These are phyloP conservation scores for Fusarium albidum DNA, from an alignment of 2,329 filamentous ascomycete species.

Conservation along the genomic window DNA sequence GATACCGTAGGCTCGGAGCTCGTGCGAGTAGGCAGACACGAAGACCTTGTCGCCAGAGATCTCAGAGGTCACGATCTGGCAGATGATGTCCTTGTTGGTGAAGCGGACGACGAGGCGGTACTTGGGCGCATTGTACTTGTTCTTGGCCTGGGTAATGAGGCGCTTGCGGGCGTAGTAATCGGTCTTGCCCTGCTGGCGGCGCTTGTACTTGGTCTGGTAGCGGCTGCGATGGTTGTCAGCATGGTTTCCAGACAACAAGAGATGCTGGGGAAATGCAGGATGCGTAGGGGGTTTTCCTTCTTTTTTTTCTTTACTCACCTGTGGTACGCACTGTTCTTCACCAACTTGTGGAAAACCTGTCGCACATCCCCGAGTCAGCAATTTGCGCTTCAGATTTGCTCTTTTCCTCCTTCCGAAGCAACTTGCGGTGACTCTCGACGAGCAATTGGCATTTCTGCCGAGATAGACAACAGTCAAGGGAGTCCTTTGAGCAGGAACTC, in stretches of 20 bases:
- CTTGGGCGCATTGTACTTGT: slow-evolving; percentile 99
- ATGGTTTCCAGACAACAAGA: not conserved
- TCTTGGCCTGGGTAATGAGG: slow-evolving; percentile 99
- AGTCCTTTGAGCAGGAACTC: slow-evolving; percentile 15
- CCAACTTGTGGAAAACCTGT: slow-evolving; percentile 90
- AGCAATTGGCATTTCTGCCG: slow-evolving; percentile 57
- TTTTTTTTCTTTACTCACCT: slow-evolving; percentile 70
- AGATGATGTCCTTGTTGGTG: slow-evolving; percentile 99
- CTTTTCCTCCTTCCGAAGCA: slow-evolving; percentile 82
- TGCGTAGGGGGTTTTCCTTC: too few relatives aligned
- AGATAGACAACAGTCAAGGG: slow-evolving; percentile 37
- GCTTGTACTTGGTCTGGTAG: slow-evolving; percentile 99
- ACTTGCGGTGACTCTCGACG: slow-evolving; percentile 88
- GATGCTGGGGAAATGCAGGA: not conserved
- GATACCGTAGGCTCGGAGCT: slow-evolving; percentile 97
- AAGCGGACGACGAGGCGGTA: slow-evolving; percentile 99
- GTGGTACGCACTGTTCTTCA: slow-evolving; percentile 99
- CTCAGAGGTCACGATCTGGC: slow-evolving; percentile 96
- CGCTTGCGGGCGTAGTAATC: slow-evolving; percentile 99
- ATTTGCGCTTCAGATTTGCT: slow-evolving; percentile 94
- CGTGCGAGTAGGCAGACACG: slow-evolving; percentile 90
- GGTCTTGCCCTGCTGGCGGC: slow-evolving; percentile 95
- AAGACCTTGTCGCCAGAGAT: slow-evolving; percentile 98
- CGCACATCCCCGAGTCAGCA: slow-evolving; percentile 88
- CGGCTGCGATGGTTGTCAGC: slow-evolving; percentile 66